Evolutionary conservation across 2,329 filamentous ascomycete genomes (phyloP).

Genomic region (Aspergillus caelatus): DNA sequence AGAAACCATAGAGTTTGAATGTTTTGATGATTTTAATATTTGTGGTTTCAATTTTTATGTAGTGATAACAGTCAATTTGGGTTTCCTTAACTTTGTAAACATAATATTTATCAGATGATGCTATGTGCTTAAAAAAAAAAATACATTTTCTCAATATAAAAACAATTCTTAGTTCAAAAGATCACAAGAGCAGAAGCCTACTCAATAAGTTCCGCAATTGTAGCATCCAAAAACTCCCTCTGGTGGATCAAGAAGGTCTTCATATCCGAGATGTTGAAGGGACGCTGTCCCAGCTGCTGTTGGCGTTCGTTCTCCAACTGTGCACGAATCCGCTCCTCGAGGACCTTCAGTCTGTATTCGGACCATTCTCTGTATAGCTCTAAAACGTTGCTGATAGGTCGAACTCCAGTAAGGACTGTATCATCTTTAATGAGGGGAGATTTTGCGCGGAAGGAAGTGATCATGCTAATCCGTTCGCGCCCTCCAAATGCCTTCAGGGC

Average conservation of each 20-base stretch:
- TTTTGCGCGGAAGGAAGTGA: not conserved
- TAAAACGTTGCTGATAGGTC: not conserved
- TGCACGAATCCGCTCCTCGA: not conserved
- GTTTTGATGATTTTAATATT: too few relatives aligned
- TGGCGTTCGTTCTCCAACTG: not conserved
- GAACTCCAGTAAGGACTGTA: not conserved
- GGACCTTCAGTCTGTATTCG: not conserved
- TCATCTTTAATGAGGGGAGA: not conserved
- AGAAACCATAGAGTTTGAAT: too few relatives aligned
- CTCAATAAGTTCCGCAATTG: not conserved
- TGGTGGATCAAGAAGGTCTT: not conserved
- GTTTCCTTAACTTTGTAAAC: too few relatives aligned
- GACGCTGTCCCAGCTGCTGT: not conserved
- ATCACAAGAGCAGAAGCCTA: not conserved
- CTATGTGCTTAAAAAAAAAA: too few relatives aligned
- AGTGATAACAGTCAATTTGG: too few relatives aligned
- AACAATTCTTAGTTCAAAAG: not conserved
- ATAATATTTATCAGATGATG: too few relatives aligned
- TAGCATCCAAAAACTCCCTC: not conserved
- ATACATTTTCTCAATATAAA: not conserved
- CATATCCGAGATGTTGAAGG: not conserved
- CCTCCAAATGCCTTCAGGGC: conserved; percentile 3
- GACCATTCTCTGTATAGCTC: not conserved
- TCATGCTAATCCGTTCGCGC: conserved; percentile 5
- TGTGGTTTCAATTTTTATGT: too few relatives aligned